phyloP scores from a whole-genome alignment of 768 basidiomycete genomes.

The Vishniacozyma victoriae region DNA sequence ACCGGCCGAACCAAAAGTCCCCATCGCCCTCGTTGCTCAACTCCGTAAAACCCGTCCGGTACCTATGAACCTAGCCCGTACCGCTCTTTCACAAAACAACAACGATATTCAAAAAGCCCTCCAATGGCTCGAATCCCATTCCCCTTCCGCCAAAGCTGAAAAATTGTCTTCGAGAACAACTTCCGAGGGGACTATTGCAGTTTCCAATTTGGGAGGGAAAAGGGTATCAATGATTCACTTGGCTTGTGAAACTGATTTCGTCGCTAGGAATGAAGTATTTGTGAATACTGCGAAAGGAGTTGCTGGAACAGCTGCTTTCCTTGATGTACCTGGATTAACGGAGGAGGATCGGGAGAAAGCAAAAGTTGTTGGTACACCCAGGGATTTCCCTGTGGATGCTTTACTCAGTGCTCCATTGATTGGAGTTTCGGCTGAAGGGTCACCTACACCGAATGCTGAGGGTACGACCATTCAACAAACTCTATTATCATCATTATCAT shows the following conservation, averaged over 20 bases:
- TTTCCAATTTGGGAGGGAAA: constrained; percentile 64
- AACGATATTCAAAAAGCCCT: constrained; percentile 71
- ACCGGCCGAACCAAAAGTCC: constrained; percentile 57
- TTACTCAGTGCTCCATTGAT: constrained; percentile 66
- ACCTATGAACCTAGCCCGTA: constrained; percentile 78
- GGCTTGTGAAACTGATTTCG: constrained; percentile 96
- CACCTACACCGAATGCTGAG: constrained; percentile 55
- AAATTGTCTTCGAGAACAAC: constrained; percentile 73
- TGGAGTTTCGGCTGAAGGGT: constrained; percentile 47
- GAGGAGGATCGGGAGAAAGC: neutral
- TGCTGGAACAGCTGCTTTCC: constrained; percentile 73
- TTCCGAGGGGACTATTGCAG: constrained; percentile 70
- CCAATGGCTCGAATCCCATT: constrained; percentile 71
- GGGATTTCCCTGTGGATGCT: constrained; percentile 54
- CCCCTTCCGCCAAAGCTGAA: constrained; percentile 60
- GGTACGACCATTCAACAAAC: constrained; percentile 72
- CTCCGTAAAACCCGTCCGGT: constrained; percentile 68
- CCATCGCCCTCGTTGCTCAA: constrained; percentile 73
- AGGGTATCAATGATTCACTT: constrained; percentile 84
- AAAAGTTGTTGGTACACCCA: constrained; percentile 46
- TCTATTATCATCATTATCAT: constrained; percentile 45
- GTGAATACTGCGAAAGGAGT: constrained; percentile 68
- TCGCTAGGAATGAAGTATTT: constrained; percentile 79
- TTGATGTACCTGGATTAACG: constrained; percentile 51
- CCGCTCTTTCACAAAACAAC: constrained; percentile 69